Base-by-base conservation (phyloP, 306 rosid genomes). In the Leucaena leucocephala region DNA sequence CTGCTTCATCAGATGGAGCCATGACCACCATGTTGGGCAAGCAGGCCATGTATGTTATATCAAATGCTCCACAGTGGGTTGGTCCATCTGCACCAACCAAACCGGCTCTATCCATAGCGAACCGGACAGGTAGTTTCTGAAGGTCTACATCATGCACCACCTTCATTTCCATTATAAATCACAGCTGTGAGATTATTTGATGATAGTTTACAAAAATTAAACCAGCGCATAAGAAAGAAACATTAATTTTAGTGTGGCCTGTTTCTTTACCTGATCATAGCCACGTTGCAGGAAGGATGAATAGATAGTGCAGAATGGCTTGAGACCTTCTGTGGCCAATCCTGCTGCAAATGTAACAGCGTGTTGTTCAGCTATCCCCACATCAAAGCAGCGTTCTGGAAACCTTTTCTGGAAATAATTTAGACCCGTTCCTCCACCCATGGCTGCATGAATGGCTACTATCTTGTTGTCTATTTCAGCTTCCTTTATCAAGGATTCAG, bases 321-420 rank as follows among this genome's bases (percentile, higher is more conserved):
- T 94, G 83, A 94, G 87, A 59, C 98, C 98, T 82, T 94, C 98
- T 16, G 97, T 54, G 4, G 98, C 98, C 69, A 94, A 86, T 22
- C 98, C 98, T 40, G 98, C 98, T 11, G 98, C 97, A 86, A 94
- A 94, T 15, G 98, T 92, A 19, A 94, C 95, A 9, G 97, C 97
- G 42, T 94, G 98, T 68, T 92, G 98, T 87, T 94, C 98, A 7
- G 97, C 97, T 39, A 94, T 94, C 80, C 97, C 98, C 39, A 90
- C 97, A 39, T 94, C 98, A 19, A 94, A 92, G 86, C 97, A 92
- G 27, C 97, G 97, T 0, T 92, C 86, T 2, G 98, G 98, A 54
- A 91, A 94, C 78, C 9, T 88, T 76, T 94, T 94, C 75, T 88
- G 97, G 87, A 94, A 94, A 80, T 92, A 91, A 74, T 92, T 89